Base-by-base conservation (phyloP, 305 asterid genomes). In the Ajuga reptans region DNA sequence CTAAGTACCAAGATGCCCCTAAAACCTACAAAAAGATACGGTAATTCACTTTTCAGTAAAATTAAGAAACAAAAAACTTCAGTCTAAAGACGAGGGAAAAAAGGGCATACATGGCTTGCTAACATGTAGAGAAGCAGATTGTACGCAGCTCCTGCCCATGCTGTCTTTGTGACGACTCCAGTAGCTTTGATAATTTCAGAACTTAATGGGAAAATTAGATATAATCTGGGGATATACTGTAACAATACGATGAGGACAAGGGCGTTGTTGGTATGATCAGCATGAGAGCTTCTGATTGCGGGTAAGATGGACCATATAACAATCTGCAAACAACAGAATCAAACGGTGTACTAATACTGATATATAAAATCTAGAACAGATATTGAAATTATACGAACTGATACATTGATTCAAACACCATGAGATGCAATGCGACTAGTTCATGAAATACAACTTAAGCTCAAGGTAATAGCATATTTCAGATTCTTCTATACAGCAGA, bases 81-180 rank as follows among this genome's bases (percentile, higher is more conserved):
- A 21, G 27, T 21, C 27, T 21, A 21, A 21, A 21, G 1, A 0
- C 31, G 45, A 5, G 6, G 1, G 5, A 49, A 47, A 14, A 18
- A 15, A 1, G 15, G 64, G 80, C 86, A 12, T 83, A 89, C 96
- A 70, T 89, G 96, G 79, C 96, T 89, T 24, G 96, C 96, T 75
- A 89, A 66, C 96, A 87, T 85, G 68, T 89, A 89, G 77, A 87
- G 94, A 21, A 87, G 61, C 33, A 89, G 76, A 64, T 87, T 86
- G 78, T 86, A 89, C 8, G 91, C 93, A 24, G 94, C 94, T 6
- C 96, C 96, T 0, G 96, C 91, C 93, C 91, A 86, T 18, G 96
- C 94, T 0, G 96, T 87, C 80, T 84, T 84, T 12, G 94, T 83
- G 73, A 89, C 93, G 6, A 89, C 85, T 59, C 96, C 96, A 1